These are phyloP conservation scores for Melaleuca quinquenervia DNA, from an alignment of 345 rosid genomes.

Conservation along the genomic window DNA sequence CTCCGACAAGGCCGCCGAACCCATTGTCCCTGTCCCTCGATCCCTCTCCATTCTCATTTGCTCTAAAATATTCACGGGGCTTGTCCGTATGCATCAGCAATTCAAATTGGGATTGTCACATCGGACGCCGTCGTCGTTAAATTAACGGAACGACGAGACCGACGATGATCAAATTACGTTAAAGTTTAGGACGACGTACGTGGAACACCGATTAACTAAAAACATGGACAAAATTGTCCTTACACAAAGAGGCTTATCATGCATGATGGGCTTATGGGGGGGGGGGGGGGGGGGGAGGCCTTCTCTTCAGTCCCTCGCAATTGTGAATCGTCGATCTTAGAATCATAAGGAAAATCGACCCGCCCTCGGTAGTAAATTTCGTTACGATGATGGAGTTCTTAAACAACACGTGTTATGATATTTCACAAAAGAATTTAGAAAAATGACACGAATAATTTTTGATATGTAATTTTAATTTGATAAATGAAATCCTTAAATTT, in stretches of 20 bases:
- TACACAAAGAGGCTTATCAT: too few species aligned
- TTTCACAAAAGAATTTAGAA: neutral
- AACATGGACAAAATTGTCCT: too few species aligned
- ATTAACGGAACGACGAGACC: neutral
- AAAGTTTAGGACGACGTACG: neutral
- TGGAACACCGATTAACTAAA: too few species aligned
- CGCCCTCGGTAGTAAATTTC: neutral
- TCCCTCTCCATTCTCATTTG: neutral
- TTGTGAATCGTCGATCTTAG: neutral
- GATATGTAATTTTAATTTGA: too few species aligned
- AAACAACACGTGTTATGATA: neutral
- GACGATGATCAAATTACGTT: neutral
- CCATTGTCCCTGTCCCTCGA: accelerated
- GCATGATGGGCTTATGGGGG: too few species aligned
- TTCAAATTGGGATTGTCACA: neutral
- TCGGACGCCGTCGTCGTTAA: accelerated
- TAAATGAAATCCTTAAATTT: too few species aligned
- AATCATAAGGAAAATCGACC: neutral
- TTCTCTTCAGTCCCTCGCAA: neutral
- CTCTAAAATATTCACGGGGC: neutral
- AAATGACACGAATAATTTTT: neutral
- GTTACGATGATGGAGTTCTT: neutral
- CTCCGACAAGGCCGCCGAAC: accelerated
- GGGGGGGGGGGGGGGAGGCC: too few species aligned
- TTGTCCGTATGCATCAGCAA: neutral